Evolutionary conservation across 192 early-diverging fungal species (phyloP), one percentile per base, ranked within the genome.

Genomic region (Funneliformis mosseae): DNA sequence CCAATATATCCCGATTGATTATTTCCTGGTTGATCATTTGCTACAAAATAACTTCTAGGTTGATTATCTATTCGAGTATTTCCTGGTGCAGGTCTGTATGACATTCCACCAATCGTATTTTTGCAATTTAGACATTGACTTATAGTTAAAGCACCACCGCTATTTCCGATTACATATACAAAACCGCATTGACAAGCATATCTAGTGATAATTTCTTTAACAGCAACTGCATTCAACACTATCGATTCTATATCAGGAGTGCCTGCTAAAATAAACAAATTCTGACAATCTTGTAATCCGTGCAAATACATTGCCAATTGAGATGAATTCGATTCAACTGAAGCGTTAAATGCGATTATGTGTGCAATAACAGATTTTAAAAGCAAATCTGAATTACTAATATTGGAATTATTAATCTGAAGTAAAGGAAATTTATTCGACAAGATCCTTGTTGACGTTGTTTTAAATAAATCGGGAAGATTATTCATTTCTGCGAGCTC

Each of bases 221-320:
- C 71, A 72, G 27, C 12, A 4, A 80, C 1, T 28, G 48, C 78
- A 21, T 75, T 75, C 0, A 80, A 10, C 9, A 74, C 33, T 0
- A 74, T n/a, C 8, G 78, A 33, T 33, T 80, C 73, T n/a, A 0
- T 0, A 50, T 80, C 78, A 0, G 78, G 74, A n/a, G 11, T 76
- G 3, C 78, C 48, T 5, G 78, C 38, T 45, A 80, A 45, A 23
- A 80, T 41, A 73, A 45, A 80, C 0, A 16, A 0, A n/a, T 70
- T 68, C n/a, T 48, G 27, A 7, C 66, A 39, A 10, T 74, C 72
- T 25, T 55, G 43, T 28, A 80, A 7, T 41, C 23, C n/a, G 27
- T 80, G 78, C 7, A 69, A 41, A n/a, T 80, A 80, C 21, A 45
- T 33, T 12, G 80, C 42, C 7, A 81, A 28, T 62, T 74, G 80